These are phyloP conservation scores for Brassica cretica DNA, from an alignment of 345 rosid genomes.

Conservation along the genomic window DNA sequence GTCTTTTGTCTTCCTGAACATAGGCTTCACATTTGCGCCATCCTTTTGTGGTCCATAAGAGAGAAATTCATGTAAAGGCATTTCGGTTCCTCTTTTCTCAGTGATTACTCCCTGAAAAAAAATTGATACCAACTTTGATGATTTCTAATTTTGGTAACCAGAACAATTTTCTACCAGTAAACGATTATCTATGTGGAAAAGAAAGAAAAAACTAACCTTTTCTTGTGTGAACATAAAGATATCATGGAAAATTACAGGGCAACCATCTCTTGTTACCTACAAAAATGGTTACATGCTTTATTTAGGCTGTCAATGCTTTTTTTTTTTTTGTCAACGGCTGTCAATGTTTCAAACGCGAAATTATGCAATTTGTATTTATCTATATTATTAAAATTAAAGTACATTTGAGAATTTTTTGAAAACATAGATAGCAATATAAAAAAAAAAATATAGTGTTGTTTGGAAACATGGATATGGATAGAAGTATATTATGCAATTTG, in stretches of 20 bases:
- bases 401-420: too few relatives aligned
- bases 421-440: too few relatives aligned
- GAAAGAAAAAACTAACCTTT: conserved; percentile 39
- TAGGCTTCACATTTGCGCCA: conserved; percentile 42
- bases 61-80: conserved; percentile 49
- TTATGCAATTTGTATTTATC: background rate
- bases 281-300: conserved; percentile 6
- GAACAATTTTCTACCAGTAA: background rate
- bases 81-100: conserved; percentile 63
- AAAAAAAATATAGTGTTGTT: too few relatives aligned
- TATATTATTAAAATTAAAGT: too few relatives aligned
- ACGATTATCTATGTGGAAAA: background rate
- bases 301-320: background rate
- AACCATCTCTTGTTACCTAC: conserved; percentile 70
- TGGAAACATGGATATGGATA: too few relatives aligned
- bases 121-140: background rate
- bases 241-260: conserved; percentile 72
- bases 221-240: conserved; percentile 53
- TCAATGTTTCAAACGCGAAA: background rate
- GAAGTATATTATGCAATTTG: too few relatives aligned
- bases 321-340: background rate
- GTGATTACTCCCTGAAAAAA: conserved; percentile 48
- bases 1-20: conserved; percentile 58
- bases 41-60: conserved; percentile 59
- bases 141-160: background rate